Base-by-base conservation (phyloP, 176 grass and related monocot genomes). In the Guadua angustifolia region DNA sequence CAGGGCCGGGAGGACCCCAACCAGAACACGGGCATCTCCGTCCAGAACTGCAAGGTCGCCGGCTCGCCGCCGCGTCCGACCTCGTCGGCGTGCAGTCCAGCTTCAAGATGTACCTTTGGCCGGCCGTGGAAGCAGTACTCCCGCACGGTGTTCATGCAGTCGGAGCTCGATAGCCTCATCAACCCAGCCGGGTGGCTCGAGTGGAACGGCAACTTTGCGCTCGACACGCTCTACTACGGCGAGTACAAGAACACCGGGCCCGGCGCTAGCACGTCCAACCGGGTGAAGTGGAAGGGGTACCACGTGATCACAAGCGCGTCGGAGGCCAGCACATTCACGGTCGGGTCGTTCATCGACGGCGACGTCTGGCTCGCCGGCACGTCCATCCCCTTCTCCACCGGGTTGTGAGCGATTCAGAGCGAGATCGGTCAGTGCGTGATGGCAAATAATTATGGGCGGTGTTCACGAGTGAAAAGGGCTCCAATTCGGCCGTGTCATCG, bases 21-120 rank as follows among this genome's bases (percentile, higher is more conserved):
- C 80, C 92, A 97, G 71, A 97, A 97, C 86, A 94, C 94, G 1
- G 90, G 94, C 57, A 97, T 94, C 85, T 91, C 92, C 40, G 21
- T 97, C 51, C 94, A 94, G 19, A 67, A 73, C 0, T 94, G 92
- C 83, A 97, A 97, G 86, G 90, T 97, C 0, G 69, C 92, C 0
- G 94, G 86, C 88, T 97, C 0, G 69, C 92, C 0, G 94, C 94
- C 0, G 90, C 92, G 0, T 50, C 90, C 0, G 94, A 97, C 69
- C 88, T 97, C 69, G 79, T 47, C 45, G 65, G 65, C 39, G 88
- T 42, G 1, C 74, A 69, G 35, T 87, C 88, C 4, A 85, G 16
- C 51, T 88, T 94, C 67, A 71, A 17, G 71, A 91, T 88, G 0
- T 97, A 87, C 71, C 81, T 97, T 97, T 0, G 94, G 94, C 49